These are phyloP conservation scores for Hylodesmum podocarpum DNA, from an alignment of 306 rosid species.

Conservation along the genomic window DNA sequence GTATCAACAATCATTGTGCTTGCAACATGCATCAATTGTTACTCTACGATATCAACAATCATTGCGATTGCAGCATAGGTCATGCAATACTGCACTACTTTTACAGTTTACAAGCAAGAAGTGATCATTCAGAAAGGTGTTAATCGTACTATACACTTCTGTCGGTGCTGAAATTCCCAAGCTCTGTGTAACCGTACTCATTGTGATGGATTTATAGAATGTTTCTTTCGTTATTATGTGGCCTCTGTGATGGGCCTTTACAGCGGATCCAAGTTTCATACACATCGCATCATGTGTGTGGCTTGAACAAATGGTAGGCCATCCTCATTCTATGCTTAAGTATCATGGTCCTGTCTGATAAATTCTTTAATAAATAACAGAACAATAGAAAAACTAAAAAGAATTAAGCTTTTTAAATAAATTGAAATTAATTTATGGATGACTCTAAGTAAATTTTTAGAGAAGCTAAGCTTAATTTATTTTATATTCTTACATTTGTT, in stretches of 20 bases:
- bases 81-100: neutral
- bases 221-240: constrained; percentile 10
- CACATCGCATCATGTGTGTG: neutral
- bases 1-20: neutral
- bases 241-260: neutral
- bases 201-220: constrained; percentile 11
- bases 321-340: neutral
- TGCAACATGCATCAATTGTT: neutral
- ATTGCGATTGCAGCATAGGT: neutral
- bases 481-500: too few species aligned
- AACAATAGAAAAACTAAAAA: too few species aligned
- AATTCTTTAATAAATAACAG: neutral
- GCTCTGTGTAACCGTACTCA: neutral
- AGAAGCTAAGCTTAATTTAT: too few species aligned
- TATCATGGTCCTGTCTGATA: neutral
- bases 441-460: too few species aligned
- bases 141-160: neutral
- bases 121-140: neutral
- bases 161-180: constrained; percentile 32
- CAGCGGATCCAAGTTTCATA: neutral
- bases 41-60: too few species aligned
- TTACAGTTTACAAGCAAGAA: neutral
- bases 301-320: constrained; percentile 27
- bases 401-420: too few species aligned
- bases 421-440: too few species aligned